Conservation (phyloP, 192 early-diverging fungal genomes). For the Umbelopsis vinacea region DNA sequence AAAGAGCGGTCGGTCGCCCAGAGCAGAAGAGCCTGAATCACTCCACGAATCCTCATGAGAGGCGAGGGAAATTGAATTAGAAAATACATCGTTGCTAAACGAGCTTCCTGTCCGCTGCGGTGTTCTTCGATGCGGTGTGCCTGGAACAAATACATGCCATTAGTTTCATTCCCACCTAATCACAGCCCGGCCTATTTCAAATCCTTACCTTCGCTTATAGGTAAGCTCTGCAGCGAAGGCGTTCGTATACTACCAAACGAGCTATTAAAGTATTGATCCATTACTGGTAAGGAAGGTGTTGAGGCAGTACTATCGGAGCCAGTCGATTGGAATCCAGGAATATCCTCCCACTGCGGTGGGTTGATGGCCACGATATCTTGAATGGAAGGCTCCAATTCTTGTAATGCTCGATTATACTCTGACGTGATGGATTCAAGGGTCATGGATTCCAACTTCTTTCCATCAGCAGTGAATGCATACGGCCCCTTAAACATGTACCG, state of each 20-base stretch:
- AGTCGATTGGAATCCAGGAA: constrained; percentile 1
- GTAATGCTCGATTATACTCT: not conserved
- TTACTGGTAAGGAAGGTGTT: not conserved
- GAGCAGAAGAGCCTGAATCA: not conserved
- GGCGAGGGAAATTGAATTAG: not conserved
- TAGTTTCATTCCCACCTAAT: not conserved
- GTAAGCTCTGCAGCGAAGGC: not conserved
- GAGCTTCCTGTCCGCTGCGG: not conserved
- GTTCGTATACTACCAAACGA: not conserved
- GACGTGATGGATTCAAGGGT: not conserved
- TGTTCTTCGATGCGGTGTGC: not conserved
- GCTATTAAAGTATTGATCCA: constrained; percentile 1
- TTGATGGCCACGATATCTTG: constrained; percentile 13
- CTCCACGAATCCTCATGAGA: not conserved
- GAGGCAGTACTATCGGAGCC: not conserved
- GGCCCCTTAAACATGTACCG: constrained; percentile 38
- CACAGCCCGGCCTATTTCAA: not conserved
- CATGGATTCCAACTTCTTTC: not conserved
- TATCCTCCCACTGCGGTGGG: not conserved
- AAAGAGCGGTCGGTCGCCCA: not conserved
- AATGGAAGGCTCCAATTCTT: constrained; percentile 7
- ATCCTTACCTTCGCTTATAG: constrained; percentile 8
- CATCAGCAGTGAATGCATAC: not conserved
- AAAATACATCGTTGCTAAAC: not conserved
- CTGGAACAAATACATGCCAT: not conserved